Evolutionary conservation across 805 yeast species (phyloP).

Genomic region (Kazachstania bromeliacearum): DNA sequence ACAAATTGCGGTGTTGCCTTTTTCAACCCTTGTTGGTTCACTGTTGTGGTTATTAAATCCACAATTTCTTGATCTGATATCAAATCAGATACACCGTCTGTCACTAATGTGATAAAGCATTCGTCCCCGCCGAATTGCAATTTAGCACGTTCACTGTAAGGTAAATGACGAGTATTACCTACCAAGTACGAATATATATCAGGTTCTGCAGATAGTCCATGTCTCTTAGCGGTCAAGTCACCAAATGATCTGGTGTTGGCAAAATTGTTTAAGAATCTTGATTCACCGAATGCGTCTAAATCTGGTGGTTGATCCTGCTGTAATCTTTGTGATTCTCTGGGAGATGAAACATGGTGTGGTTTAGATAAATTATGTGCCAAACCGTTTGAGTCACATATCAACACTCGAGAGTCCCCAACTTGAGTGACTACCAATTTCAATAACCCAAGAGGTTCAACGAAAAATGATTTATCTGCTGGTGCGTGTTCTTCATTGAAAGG

Average conservation of each 20-base stretch:
- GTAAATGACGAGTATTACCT: slow-evolving; percentile 46
- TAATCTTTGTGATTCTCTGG: slow-evolving; percentile 65
- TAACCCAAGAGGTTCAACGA: slow-evolving; percentile 52
- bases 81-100: slow-evolving; percentile 81
- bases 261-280: slow-evolving; percentile 60
- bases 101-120: slow-evolving; percentile 68
- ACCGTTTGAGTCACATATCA: slow-evolving; percentile 76
- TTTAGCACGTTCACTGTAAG: slow-evolving; percentile 28
- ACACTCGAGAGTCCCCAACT: slow-evolving; percentile 85
- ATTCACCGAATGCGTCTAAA: slow-evolving; percentile 89
- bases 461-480: slow-evolving; percentile 21
- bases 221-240: slow-evolving; percentile 66
- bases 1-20: slow-evolving; percentile 77
- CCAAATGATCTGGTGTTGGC: slow-evolving; percentile 96
- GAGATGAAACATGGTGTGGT: slow-evolving; percentile 81
- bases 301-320: slow-evolving; percentile 31
- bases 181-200: slow-evolving; percentile 63
- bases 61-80: slow-evolving; percentile 85
- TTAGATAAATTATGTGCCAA: slow-evolving; percentile 68
- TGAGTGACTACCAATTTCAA: slow-evolving; percentile 73
- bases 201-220: slow-evolving; percentile 89
- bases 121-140: slow-evolving; percentile 70
- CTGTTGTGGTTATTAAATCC: slow-evolving; percentile 70
- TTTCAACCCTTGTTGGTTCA: slow-evolving; percentile 47
- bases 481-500: slow-evolving; percentile 12